Evolutionary conservation across 768 basidiomycete species (phyloP).

Genomic region (Rhizopogon rudus): DNA sequence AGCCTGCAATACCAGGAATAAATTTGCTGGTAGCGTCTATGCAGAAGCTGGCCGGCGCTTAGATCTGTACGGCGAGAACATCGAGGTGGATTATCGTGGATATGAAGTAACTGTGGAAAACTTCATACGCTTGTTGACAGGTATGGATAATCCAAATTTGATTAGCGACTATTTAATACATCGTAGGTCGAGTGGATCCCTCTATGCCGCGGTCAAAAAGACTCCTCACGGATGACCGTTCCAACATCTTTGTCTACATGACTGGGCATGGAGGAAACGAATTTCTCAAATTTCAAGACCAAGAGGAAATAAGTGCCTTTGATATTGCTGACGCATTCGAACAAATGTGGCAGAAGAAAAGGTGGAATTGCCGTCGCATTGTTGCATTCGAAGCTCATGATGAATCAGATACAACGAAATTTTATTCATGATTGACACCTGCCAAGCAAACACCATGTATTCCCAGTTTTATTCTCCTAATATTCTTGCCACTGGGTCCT

Average conservation of each 20-base stretch:
- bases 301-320: conserved; percentile 94
- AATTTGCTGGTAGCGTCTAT: conserved; percentile 88
- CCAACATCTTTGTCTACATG: conserved; percentile 97
- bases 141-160: conserved; percentile 36
- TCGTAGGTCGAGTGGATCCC: conserved; percentile 72
- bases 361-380: conserved; percentile 40
- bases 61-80: conserved; percentile 93
- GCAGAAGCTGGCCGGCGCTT: conserved; percentile 77
- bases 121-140: conserved; percentile 87
- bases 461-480: conserved; percentile 91
- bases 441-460: conserved; percentile 96
- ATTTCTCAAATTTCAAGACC: conserved; percentile 98
- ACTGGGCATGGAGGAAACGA: conserved; percentile 98
- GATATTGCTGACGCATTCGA: conserved; percentile 98
- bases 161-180: neutral
- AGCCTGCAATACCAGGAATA: conserved; percentile 90
- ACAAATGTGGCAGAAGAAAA: conserved; percentile 97
- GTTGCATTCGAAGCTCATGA: neutral
- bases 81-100: conserved; percentile 97
- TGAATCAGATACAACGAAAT: conserved; percentile 81
- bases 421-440: conserved; percentile 98
- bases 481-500: conserved; percentile 87
- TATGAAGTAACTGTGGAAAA: conserved; percentile 99
- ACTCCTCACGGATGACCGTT: conserved; percentile 82
- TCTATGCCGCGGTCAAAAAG: conserved; percentile 91